Conservation (phyloP, 495 filamentous ascomycete species). For the Clavariopsis aquatica region DNA sequence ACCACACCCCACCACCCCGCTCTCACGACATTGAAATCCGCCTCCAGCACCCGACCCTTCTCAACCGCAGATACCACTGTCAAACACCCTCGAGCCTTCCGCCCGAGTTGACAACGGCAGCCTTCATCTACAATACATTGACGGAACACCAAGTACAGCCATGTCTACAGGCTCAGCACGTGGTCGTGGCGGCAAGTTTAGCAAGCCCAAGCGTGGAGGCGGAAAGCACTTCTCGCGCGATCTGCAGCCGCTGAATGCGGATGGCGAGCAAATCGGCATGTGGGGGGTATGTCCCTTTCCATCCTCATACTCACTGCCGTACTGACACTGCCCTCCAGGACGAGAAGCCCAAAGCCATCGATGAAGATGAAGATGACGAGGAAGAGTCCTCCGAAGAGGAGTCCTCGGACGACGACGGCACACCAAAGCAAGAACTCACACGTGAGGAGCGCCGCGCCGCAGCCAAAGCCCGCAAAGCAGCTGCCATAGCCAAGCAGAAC, state of each 20-base stretch:
- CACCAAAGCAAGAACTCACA: slow-evolving; percentile 56
- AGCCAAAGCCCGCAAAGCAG: slow-evolving; percentile 89
- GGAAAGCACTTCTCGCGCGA: slow-evolving; percentile 94
- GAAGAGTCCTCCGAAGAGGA: slow-evolving; percentile 48
- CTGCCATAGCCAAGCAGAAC: slow-evolving; percentile 72
- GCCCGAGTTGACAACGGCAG: background rate
- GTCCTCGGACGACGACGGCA: slow-evolving; percentile 42
- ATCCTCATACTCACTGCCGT: slow-evolving; percentile 6
- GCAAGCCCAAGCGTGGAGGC: slow-evolving; percentile 92
- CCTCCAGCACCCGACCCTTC: background rate
- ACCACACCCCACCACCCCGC: background rate
- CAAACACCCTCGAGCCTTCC: background rate
- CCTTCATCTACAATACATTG: background rate
- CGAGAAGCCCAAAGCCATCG: slow-evolving; percentile 46
- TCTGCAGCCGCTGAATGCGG: slow-evolving; percentile 78
- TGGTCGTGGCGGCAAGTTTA: slow-evolving; percentile 89
- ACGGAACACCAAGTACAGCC: slow-evolving; percentile 20
- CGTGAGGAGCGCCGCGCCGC: slow-evolving; percentile 86
- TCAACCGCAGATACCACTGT: background rate
- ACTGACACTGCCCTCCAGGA: slow-evolving; percentile 47
- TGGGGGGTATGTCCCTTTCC: slow-evolving; percentile 62
- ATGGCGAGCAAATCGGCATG: slow-evolving; percentile 75
- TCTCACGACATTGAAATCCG: background rate
- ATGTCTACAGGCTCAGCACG: slow-evolving; percentile 62
- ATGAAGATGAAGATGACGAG: slow-evolving; percentile 48